Evolutionary conservation across 768 basidiomycete genomes (phyloP).

Genomic region (Ramaria sp.): DNA sequence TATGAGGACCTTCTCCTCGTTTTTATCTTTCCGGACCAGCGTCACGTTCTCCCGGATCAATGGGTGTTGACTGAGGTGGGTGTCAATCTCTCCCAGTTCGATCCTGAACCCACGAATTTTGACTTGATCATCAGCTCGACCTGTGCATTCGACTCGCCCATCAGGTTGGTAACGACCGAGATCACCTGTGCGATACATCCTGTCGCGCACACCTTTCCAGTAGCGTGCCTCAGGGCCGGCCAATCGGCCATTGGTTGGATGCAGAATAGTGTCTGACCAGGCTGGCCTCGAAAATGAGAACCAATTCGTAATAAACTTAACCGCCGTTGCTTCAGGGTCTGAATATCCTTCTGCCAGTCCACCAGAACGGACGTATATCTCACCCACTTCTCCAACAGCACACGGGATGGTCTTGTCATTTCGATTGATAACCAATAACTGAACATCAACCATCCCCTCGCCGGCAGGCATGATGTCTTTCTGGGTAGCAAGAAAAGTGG

Average conservation of each 20-base stretch:
- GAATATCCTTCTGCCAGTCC: conserved; percentile 94
- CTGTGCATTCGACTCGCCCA: conserved; percentile 93
- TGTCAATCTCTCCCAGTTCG: conserved; percentile 97
- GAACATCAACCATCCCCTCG: conserved; percentile 94
- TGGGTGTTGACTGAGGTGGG: conserved; percentile 86
- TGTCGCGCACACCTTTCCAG: conserved; percentile 93
- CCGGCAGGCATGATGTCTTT: conserved; percentile 99
- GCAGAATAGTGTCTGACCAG: conserved; percentile 62
- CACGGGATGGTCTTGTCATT: conserved; percentile 76
- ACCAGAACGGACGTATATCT: conserved; percentile 95
- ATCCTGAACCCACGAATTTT: conserved; percentile 99
- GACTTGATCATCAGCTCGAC: conserved; percentile 96
- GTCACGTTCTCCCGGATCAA: conserved; percentile 97
- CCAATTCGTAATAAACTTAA: conserved; percentile 96
- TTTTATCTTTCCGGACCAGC: conserved; percentile 91
- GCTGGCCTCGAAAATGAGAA: conserved; percentile 42
- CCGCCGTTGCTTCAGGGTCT: conserved; percentile 67
- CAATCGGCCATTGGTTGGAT: conserved; percentile 37
- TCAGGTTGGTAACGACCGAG: conserved; percentile 88
- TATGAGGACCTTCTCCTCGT: conserved; percentile 97
- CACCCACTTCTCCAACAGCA: conserved; percentile 92
- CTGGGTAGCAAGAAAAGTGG: conserved; percentile 84
- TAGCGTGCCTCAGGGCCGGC: conserved; percentile 65
- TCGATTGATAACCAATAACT: conserved; percentile 92
- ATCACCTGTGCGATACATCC: conserved; percentile 98